Base-by-base conservation (phyloP, 2,329 filamentous ascomycete genomes). In the Monilinia aucupariae region DNA sequence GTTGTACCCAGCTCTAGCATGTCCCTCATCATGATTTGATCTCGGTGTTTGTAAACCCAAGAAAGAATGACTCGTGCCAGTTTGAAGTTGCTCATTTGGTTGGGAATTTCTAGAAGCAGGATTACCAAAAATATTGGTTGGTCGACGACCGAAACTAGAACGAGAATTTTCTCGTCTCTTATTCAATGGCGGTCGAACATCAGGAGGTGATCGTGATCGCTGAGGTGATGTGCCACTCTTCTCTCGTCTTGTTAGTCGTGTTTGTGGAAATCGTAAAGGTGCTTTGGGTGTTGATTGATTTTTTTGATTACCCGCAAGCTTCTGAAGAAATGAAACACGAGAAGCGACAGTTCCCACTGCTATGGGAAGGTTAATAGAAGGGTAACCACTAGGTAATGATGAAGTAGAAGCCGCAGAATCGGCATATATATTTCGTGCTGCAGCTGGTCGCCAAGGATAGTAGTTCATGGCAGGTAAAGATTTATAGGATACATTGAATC, bases 301-400 rank as follows among this genome's bases (percentile, higher is more conserved):
- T 47, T 56, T 56, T 25, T 47, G 53, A 32, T 47, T 34, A 39
- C 53, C 41, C 20, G 69, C 66, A 64, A 74, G 65, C 37, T 64
- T 65, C 62, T 74, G 69, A 52, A 78, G 69, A 63, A 72, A 71
- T 39, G 66, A 69, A 64, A 75, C 67, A 53, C 73, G 75, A 20
- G 74, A 74, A 17, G 71, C 70, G 13, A 77, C 74, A 50, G 73
- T 75, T 48, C 75, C 74, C 45, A 63, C 66, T 43, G 73, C 71
- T 65, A 76, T 70, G 25, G 61, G 50, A 48, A 61, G 39, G 22
- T 50, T 32, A 20, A n/a, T 55, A n/a, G 30, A 20, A 20, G 41
- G 39, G 13, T 17, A 41, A 30, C 30, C 12, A 37, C 47, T 22
- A 52, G 48, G 47, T 25, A 59, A 52, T 30, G 58, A 43, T 52